A percentile compares a stretch with the other conserved stretches of the same genome.
Conservation (phyloP, 2,329 filamentous ascomycete species). For the Parastagonospora nodorum region DNA sequence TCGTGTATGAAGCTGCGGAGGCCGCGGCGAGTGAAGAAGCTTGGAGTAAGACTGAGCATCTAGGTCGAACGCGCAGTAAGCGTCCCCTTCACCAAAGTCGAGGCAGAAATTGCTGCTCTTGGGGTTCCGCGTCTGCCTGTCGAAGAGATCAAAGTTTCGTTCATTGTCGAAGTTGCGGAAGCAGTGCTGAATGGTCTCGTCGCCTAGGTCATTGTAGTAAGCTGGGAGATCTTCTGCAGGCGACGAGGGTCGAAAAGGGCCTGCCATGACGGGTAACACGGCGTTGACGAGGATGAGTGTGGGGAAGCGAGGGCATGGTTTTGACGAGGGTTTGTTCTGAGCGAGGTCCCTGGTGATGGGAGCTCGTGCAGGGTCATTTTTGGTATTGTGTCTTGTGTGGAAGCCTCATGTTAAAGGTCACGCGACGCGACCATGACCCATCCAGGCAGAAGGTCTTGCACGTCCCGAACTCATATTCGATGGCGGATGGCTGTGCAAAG, state of each 20-base stretch:
- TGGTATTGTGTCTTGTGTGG: conserved; percentile 19
- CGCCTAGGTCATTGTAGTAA: conserved; percentile 43
- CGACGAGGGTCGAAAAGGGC: conserved; percentile 33
- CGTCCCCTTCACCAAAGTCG: conserved; percentile 64
- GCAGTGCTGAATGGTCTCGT: conserved; percentile 39
- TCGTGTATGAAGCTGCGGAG: conserved; percentile 60
- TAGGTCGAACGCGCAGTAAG: conserved; percentile 63
- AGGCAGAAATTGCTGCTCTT: conserved; percentile 65
- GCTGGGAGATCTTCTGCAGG: conserved; percentile 36
- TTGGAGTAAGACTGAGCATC: conserved; percentile 49
- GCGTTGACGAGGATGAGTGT: neutral
- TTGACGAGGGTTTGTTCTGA: neutral
- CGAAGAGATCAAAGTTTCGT: conserved; percentile 53
- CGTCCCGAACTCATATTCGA: neutral
- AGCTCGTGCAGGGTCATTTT: conserved; percentile 32
- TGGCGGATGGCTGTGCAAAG: conserved; percentile 10
- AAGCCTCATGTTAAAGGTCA: conserved; percentile 30
- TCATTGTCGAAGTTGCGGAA: conserved; percentile 62
- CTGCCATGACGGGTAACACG: conserved; percentile 23
- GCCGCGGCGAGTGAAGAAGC: conserved; percentile 47
- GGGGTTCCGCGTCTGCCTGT: conserved; percentile 48
- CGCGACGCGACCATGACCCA: conserved; percentile 15
- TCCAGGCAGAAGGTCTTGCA: conserved; percentile 32
- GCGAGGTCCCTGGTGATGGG: conserved; percentile 27
- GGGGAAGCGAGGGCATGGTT: neutral